Conservation (phyloP, 257 asterid genomes). For the Penstemon newberryi region DNA sequence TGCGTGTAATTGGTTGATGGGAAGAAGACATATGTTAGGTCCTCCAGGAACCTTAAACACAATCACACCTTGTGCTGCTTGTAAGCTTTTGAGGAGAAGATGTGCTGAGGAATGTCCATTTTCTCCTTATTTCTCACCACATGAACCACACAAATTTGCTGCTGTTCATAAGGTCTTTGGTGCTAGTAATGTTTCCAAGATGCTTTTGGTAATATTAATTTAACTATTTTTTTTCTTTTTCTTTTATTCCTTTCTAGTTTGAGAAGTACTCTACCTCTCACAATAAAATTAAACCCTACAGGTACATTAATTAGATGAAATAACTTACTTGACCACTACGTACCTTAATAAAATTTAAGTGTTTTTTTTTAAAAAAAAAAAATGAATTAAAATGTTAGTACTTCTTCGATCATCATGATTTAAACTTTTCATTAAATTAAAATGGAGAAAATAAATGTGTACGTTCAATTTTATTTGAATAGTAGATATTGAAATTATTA, state of each 20-base stretch:
- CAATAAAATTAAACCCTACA: background rate
- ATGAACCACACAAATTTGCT: conserved; percentile 85
- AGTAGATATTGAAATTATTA: no score
- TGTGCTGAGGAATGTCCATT: conserved; percentile 95
- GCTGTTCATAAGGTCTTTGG: conserved; percentile 95
- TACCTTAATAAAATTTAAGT: no score
- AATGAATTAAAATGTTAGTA: background rate
- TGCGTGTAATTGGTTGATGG: conserved; percentile 40
- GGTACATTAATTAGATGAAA: no score
- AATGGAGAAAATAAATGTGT: no score
- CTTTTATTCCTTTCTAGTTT: background rate
- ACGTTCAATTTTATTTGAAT: no score
- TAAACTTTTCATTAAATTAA: background rate
- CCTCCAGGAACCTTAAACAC: conserved; percentile 69
- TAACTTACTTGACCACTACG: no score
- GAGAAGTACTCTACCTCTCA: background rate
- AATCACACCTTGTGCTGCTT: conserved; percentile 89
- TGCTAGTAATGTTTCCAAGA: conserved; percentile 95
- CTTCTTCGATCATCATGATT: no score
- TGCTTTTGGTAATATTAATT: conserved; percentile 59
- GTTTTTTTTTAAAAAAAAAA: background rate
- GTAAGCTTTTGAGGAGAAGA: conserved; percentile 81
- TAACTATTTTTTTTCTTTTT: background rate
- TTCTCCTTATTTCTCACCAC: conserved; percentile 90
- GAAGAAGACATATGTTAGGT: conserved; percentile 64